phyloP scores from a whole-genome alignment of 768 basidiomycete genomes.

The Hericium erinaceus region DNA sequence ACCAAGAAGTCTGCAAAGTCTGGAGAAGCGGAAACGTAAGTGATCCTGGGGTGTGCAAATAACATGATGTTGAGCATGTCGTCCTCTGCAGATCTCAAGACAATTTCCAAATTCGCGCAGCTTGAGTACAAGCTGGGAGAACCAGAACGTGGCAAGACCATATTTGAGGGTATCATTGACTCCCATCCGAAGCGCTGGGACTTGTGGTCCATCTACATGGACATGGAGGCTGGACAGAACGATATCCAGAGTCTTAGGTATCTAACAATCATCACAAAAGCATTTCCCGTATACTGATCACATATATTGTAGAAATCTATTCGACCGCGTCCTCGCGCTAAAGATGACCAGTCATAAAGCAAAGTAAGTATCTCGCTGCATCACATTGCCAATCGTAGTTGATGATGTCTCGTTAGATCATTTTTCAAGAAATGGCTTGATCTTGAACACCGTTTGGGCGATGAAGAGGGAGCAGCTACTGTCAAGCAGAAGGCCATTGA shows the following conservation, averaged over 20 bases:
- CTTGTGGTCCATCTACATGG: conserved; percentile 93
- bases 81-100: conserved; percentile 69
- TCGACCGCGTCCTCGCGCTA: conserved; percentile 69
- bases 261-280: conserved; percentile 12
- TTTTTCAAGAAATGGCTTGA: conserved; percentile 99
- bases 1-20: conserved; percentile 78
- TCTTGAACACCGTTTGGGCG: conserved; percentile 78
- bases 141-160: conserved; percentile 86
- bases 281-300: not conserved
- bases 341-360: conserved; percentile 96
- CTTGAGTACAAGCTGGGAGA: conserved; percentile 94
- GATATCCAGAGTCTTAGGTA: conserved; percentile 77
- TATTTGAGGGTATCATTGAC: conserved; percentile 95
- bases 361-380: conserved; percentile 52
- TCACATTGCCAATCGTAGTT: not conserved
- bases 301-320: conserved; percentile 54
- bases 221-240: conserved; percentile 80
- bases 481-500: conserved; percentile 89
- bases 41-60: conserved; percentile 5
- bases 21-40: conserved; percentile 92
- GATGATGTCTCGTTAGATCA: conserved; percentile 36
- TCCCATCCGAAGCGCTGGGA: conserved; percentile 94
- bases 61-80: not conserved
- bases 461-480: conserved; percentile 66
- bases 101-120: conserved; percentile 89